Conservation (phyloP, 2,329 filamentous ascomycete genomes). For the Fusarium sterilihyphosum region DNA sequence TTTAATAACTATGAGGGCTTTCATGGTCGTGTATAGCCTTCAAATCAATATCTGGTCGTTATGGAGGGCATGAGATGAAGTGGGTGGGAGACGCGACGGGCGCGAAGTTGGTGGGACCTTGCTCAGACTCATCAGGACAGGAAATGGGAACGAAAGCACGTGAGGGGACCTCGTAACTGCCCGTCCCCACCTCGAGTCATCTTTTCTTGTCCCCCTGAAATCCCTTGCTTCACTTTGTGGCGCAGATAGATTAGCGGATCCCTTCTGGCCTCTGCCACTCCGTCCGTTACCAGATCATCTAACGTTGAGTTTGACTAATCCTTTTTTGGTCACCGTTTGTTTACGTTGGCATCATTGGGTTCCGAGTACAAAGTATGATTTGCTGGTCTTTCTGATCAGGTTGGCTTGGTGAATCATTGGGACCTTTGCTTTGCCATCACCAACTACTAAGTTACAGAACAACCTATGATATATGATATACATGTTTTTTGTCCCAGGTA, state of each 20-base stretch:
- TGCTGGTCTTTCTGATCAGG: background rate
- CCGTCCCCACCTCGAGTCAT: slow-evolving; percentile 23
- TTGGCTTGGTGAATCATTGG: background rate
- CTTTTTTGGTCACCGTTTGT: slow-evolving; percentile 33
- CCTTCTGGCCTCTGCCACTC: slow-evolving; percentile 8
- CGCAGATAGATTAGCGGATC: background rate
- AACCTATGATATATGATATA: background rate
- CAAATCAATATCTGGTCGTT: slow-evolving; percentile 22
- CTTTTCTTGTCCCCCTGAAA: slow-evolving; percentile 24
- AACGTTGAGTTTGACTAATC: background rate
- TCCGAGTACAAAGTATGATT: background rate
- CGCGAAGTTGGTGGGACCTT: slow-evolving; percentile 51
- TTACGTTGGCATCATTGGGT: background rate
- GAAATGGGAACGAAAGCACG: slow-evolving; percentile 57
- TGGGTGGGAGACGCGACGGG: slow-evolving; percentile 57
- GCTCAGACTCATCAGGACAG: slow-evolving; percentile 49
- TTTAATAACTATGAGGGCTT: slow-evolving; percentile 4
- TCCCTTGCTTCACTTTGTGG: slow-evolving; percentile 33
- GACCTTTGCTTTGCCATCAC: background rate
- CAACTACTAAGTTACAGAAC: background rate
- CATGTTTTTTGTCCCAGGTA: background rate
- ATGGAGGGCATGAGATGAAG: slow-evolving; percentile 53
- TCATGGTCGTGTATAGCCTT: slow-evolving; percentile 43
- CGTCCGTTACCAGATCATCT: background rate
- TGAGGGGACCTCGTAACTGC: slow-evolving; percentile 46